phyloP scores from a whole-genome alignment of 1,139 yeast genomes.

The Saccharomycopsis phalli region DNA sequence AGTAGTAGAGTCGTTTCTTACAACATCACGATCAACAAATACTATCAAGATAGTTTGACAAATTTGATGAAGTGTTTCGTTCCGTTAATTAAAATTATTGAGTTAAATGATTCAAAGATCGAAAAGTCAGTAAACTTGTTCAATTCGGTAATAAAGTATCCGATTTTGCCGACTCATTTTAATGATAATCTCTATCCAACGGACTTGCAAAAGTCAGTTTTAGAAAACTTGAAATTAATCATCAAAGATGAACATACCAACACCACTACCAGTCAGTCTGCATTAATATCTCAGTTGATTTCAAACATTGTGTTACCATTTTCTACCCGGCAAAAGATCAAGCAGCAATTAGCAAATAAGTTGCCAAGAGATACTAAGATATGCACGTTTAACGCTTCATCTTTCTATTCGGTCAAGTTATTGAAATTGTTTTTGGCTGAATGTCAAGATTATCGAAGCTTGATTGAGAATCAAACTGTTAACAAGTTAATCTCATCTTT shows the following conservation, averaged over 20 bases:
- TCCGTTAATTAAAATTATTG: slow-evolving; percentile 33
- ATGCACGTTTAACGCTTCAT: slow-evolving; percentile 62
- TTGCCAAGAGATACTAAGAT: slow-evolving; percentile 32
- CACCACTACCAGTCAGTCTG: slow-evolving; percentile 33
- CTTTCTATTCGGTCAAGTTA: slow-evolving; percentile 41
- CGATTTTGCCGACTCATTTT: slow-evolving; percentile 45
- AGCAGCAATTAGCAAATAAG: slow-evolving; percentile 28
- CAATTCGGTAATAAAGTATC: slow-evolving; percentile 57
- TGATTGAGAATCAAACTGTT: slow-evolving; percentile 41
- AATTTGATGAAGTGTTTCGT: slow-evolving; percentile 45
- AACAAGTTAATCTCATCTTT: slow-evolving; percentile 32
- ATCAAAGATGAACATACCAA: slow-evolving; percentile 21
- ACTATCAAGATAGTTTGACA: slow-evolving; percentile 49
- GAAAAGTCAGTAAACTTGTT: slow-evolving; percentile 39
- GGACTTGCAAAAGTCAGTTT: slow-evolving; percentile 42
- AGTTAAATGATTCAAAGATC: slow-evolving; percentile 29
- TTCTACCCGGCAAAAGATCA: slow-evolving; percentile 47
- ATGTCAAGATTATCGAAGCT: slow-evolving; percentile 28
- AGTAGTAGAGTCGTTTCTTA: slow-evolving; percentile 47
- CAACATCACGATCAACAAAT: slow-evolving; percentile 40
- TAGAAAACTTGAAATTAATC: slow-evolving; percentile 36
- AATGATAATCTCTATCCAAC: slow-evolving; percentile 44
- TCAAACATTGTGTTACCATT: slow-evolving; percentile 49
- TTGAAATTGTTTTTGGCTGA: slow-evolving; percentile 32
- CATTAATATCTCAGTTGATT: slow-evolving; percentile 45